Base-by-base conservation (phyloP, 108 stramenopile genomes). In the Cyclotella sp. region DNA sequence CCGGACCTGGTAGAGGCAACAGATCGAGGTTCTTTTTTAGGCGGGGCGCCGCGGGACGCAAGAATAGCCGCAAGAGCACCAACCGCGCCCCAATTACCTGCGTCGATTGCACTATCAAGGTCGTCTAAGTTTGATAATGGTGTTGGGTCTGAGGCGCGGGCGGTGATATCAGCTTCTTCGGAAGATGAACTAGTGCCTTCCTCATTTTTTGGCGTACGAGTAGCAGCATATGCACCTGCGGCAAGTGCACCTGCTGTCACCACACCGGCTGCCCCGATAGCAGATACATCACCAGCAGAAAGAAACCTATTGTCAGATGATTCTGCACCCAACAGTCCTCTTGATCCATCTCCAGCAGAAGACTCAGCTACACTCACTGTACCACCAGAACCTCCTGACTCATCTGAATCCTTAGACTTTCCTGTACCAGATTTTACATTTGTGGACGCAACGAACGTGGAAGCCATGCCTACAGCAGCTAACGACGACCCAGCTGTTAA, bases 41-140 rank as follows among this genome's bases (percentile, higher is more conserved):
- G 30, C 27, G 73, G 73, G 3, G 29, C 43, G 22, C 45, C 68
- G 3, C 65, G 57, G 26, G 84, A 80, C 5, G 94, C 94, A 47
- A 95, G 79, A 24, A 93, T 59, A 11, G 94, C 94, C 10, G 94
- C 94, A 46, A 92, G 84, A 6, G 89, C 92, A 59, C 94, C 92
- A 6, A 95, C 94, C 44, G 91, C 91, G 39, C 91, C 92, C 94
- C 94, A 95, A 59, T 95, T 90, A 43, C 94, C 94, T 54, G 88
- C 74, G 75, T 95, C 90, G 73, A 95, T 93, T 15, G 88, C 89
- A 13, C 63, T 53, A 63, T 93, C 92, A 46, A 95, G 85, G 53
- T 95, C 90, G 22, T 85, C 78, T 73, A 81, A 53, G 53, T 80
- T 46, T 29, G 60, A 63, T 30, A 15, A 43, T n/a, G 77, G 42